Conservation (phyloP, 2,329 filamentous ascomycete species). For the Aspergillus aculeatinus region DNA sequence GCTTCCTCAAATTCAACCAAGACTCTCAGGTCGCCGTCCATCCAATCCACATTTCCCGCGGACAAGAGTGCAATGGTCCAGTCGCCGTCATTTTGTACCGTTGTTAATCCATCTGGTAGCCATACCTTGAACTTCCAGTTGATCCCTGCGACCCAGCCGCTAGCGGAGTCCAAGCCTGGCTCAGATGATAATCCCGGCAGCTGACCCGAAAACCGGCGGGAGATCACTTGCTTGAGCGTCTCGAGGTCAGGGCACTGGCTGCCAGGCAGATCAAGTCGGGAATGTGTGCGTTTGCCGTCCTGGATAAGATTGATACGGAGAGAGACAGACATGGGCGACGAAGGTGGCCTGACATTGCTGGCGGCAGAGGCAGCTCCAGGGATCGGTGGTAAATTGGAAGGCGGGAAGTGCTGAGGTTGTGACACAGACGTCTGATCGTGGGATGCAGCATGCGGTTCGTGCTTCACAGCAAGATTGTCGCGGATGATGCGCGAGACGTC, state of each 20-base stretch:
- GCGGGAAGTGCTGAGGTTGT: conserved; percentile 22
- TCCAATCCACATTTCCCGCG: conserved; percentile 47
- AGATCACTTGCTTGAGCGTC: conserved; percentile 32
- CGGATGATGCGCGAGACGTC: conserved; percentile 45
- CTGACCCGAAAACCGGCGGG: conserved; percentile 33
- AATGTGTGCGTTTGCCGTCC: conserved; percentile 41
- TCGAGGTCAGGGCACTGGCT: conserved; percentile 37
- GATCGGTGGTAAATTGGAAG: conserved; percentile 19
- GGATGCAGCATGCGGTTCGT: conserved; percentile 14
- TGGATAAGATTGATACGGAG: conserved; percentile 41
- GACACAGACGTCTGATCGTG: conserved; percentile 12
- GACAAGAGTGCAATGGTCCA: conserved; percentile 47
- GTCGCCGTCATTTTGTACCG: conserved; percentile 41
- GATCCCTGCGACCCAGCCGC: conserved; percentile 18
- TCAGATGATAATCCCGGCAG: conserved; percentile 28
- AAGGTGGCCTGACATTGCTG: conserved; percentile 6
- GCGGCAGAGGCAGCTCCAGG: conserved; percentile 4
- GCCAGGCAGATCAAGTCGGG: conserved; percentile 38
- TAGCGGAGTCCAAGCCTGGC: conserved; percentile 18
- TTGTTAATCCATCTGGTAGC: conserved; percentile 43
- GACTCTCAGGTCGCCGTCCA: conserved; percentile 47
- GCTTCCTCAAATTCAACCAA: conserved; percentile 37
- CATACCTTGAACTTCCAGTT: conserved; percentile 41
- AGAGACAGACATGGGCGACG: conserved; percentile 25
- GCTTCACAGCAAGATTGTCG: conserved; percentile 33